phyloP scores from a whole-genome alignment of 192 early-diverging fungal genomes.

The Irineochytrium annulatum region DNA sequence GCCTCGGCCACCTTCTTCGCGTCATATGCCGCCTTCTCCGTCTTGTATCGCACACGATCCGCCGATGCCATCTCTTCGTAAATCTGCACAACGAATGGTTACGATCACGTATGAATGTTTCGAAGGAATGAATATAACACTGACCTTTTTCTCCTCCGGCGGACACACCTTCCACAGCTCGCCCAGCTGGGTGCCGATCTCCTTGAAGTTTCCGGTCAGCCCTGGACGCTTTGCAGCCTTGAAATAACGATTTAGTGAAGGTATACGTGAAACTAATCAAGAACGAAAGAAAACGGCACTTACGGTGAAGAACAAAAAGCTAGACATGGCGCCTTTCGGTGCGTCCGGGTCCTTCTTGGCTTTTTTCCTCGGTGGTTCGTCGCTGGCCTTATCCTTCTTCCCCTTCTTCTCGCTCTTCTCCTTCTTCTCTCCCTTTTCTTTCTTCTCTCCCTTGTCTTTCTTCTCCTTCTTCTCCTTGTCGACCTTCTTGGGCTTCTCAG shows the following conservation, averaged over 20 bases:
- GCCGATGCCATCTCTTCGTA: conserved; percentile 38
- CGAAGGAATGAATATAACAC: background rate
- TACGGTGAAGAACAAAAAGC: conserved; percentile 84
- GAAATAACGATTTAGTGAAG: conserved; percentile 63
- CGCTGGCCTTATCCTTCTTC: no score
- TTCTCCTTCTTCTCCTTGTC: conserved; percentile 7
- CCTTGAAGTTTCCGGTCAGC: conserved; percentile 49
- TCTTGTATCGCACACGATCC: conserved; percentile 43
- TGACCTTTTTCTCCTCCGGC: conserved; percentile 52
- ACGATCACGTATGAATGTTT: background rate
- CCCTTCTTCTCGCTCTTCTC: conserved; percentile 5
- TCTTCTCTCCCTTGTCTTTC: background rate
- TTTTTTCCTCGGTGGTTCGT: conserved; percentile 47
- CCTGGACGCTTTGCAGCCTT: conserved; percentile 68
- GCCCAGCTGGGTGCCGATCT: conserved; percentile 71
- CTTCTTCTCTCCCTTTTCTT: conserved; percentile 1
- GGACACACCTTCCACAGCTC: conserved; percentile 61
- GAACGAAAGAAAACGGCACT: no score
- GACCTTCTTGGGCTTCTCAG: conserved; percentile 13
- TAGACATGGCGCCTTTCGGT: conserved; percentile 80
- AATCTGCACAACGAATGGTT: conserved; percentile 16
- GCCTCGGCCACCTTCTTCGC: background rate
- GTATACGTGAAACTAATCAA: no score
- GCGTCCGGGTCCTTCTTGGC: conserved; percentile 76
- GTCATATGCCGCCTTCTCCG: conserved; percentile 32